Evolutionary conservation across 805 yeast species (phyloP).

Genomic region (Peterozyma xylosa): DNA sequence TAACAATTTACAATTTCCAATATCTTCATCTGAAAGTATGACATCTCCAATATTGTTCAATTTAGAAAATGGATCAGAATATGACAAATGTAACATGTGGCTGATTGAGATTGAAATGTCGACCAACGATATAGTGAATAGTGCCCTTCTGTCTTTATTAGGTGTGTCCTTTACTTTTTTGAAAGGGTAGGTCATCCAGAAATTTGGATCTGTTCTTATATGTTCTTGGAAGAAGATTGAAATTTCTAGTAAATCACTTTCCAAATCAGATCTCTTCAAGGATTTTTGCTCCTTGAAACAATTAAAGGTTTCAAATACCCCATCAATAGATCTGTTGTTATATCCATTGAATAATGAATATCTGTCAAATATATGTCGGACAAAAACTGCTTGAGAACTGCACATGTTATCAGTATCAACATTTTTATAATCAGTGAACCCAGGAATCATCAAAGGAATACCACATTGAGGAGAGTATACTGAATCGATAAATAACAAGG

Average conservation of each 20-base stretch:
- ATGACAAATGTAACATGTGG: conserved; percentile 4
- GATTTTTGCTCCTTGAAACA: conserved; percentile 1
- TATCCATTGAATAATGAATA: background rate
- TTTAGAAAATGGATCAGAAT: background rate
- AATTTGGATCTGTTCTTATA: background rate
- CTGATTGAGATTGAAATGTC: conserved; percentile 2
- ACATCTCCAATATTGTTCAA: conserved; percentile 1
- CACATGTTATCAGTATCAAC: background rate
- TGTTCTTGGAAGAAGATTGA: background rate
- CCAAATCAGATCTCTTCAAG: conserved; percentile 5
- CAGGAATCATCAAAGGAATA: conserved; percentile 1
- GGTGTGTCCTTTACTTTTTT: background rate
- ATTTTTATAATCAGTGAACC: conserved; percentile 2
- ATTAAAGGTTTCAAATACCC: conserved; percentile 1
- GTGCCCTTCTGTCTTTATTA: background rate
- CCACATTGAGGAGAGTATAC: background rate
- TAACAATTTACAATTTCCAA: background rate
- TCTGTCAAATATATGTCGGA: background rate
- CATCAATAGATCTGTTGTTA: background rate
- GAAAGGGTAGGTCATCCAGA: conserved; percentile 1
- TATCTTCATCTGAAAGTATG: background rate
- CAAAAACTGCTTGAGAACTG: background rate
- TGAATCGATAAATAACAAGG: conserved; percentile 1
- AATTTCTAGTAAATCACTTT: background rate
- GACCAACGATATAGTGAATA: background rate